Percentiles rank a stretch among this genome's conserved stretches.
Evolutionary conservation across 1,139 yeast genomes (phyloP).

Genomic region (Lodderomyces metapsilosis): DNA sequence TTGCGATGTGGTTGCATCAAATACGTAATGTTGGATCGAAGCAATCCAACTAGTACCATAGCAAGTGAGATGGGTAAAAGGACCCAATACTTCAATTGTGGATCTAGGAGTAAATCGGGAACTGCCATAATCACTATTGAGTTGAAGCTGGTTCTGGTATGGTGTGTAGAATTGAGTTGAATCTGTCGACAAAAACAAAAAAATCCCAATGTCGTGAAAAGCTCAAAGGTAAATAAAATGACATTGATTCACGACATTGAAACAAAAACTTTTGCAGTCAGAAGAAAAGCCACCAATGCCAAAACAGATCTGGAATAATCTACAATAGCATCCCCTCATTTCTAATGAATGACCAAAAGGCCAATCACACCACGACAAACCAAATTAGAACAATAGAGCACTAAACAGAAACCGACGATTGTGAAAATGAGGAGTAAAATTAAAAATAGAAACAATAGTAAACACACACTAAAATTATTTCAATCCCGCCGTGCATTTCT

Average conservation of each 20-base stretch:
- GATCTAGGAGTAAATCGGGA: conserved; percentile 60
- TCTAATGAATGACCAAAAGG: not conserved
- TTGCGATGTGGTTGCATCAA: conserved; percentile 60
- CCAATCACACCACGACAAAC: not conserved
- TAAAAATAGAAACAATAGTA: too few relatives aligned
- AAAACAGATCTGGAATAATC: too few relatives aligned
- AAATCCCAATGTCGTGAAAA: too few relatives aligned
- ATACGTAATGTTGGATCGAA: conserved; percentile 67
- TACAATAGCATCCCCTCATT: too few relatives aligned
- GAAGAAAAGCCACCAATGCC: too few relatives aligned
- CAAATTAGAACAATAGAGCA: too few relatives aligned
- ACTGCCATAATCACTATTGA: conserved; percentile 17
- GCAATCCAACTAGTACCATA: conserved; percentile 86
- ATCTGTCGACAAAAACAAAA: not conserved
- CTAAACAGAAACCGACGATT: not conserved
- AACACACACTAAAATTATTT: too few relatives aligned
- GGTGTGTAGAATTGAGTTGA: not conserved
- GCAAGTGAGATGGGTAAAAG: conserved; percentile 84
- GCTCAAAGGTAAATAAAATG: too few relatives aligned
- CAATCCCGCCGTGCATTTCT: not conserved
- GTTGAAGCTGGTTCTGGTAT: not conserved
- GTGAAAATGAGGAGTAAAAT: not conserved
- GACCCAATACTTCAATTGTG: conserved; percentile 86
- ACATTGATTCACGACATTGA: too few relatives aligned
- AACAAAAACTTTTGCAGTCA: too few relatives aligned